Percentiles rank a stretch among this genome's conserved stretches.
phyloP scores from a whole-genome alignment of 1,284 basidiomycete species.

The Microbotryum silenes-acaulis region DNA sequence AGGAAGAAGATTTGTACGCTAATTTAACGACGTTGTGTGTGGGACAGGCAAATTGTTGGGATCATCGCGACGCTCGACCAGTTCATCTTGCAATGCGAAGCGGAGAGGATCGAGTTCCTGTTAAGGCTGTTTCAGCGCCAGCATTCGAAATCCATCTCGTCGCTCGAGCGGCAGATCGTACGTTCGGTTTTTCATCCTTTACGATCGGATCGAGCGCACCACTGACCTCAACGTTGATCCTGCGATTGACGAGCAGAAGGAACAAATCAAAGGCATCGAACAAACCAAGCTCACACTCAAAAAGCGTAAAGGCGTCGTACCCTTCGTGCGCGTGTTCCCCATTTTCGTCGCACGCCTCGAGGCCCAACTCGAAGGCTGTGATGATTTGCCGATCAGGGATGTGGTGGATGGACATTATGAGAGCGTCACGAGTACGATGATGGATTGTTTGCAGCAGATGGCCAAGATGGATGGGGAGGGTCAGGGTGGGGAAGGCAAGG shows the following conservation, averaged over 20 bases:
- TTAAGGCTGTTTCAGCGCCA: conserved; percentile 69
- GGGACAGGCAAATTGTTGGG: conserved; percentile 72
- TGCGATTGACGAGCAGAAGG: conserved; percentile 39
- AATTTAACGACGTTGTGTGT: neutral
- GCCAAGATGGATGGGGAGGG: conserved; percentile 69
- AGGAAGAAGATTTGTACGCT: no score
- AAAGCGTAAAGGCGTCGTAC: conserved; percentile 86
- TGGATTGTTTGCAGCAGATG: conserved; percentile 87
- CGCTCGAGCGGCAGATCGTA: conserved; percentile 27
- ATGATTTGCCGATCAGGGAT: conserved; percentile 66
- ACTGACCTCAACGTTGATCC: no score
- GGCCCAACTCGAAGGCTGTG: conserved; percentile 68
- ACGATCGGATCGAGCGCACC: no score
- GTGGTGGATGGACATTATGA: conserved; percentile 79
- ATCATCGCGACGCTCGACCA: conserved; percentile 71
- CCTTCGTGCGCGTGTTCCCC: conserved; percentile 88
- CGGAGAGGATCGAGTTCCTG: conserved; percentile 67
- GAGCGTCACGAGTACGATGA: conserved; percentile 77
- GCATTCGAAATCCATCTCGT: conserved; percentile 49
- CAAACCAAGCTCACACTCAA: conserved; percentile 82
- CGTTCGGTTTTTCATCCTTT: no score
- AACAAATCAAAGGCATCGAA: conserved; percentile 84
- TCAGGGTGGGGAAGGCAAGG: conserved; percentile 70
- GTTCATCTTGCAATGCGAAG: conserved; percentile 68
- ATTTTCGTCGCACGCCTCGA: conserved; percentile 76